A percentile compares a stretch with the other conserved stretches of the same genome.
Evolutionary conservation across 2,329 filamentous ascomycete species (phyloP).

Genomic region (Rhynchosporium graminicola): DNA sequence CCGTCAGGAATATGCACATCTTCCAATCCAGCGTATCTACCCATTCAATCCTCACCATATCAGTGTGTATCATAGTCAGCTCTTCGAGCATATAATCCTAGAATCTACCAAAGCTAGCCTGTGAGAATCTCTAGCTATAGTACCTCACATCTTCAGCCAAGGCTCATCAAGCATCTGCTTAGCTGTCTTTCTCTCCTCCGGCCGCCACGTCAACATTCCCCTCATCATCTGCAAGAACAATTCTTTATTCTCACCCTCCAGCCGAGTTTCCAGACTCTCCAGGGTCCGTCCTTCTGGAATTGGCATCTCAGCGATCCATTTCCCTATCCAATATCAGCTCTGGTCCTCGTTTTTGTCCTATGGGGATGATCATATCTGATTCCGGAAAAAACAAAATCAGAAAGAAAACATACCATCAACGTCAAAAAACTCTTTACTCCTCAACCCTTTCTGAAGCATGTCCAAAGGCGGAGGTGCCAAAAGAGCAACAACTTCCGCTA

Average conservation of each 20-base stretch:
- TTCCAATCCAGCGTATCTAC: too few species aligned
- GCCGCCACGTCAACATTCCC: constrained; percentile 41
- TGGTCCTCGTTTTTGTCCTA: too few species aligned
- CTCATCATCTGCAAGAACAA: constrained; percentile 39
- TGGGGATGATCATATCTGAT: too few species aligned
- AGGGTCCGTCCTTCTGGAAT: neutral
- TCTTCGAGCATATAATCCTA: too few species aligned
- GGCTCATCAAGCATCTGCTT: constrained; percentile 40
- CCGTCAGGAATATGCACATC: too few species aligned
- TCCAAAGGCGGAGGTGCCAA: neutral
- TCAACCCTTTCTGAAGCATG: neutral
- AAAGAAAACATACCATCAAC: neutral
- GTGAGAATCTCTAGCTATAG: too few species aligned
- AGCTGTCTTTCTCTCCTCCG: constrained; percentile 40
- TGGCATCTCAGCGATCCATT: neutral
- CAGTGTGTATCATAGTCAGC: too few species aligned
- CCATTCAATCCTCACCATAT: too few species aligned
- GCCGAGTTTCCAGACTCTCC: neutral
- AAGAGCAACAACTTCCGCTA: neutral
- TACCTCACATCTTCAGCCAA: constrained; percentile 28
- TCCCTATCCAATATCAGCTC: neutral
- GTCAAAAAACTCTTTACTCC: neutral
- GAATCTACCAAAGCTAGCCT: too few species aligned
- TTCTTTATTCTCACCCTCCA: constrained; percentile 38
- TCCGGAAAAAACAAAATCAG: too few species aligned